Evolutionary conservation across 805 yeast species (phyloP), one percentile per base, ranked within the genome.

Genomic region (Ogataea dorogensis): DNA sequence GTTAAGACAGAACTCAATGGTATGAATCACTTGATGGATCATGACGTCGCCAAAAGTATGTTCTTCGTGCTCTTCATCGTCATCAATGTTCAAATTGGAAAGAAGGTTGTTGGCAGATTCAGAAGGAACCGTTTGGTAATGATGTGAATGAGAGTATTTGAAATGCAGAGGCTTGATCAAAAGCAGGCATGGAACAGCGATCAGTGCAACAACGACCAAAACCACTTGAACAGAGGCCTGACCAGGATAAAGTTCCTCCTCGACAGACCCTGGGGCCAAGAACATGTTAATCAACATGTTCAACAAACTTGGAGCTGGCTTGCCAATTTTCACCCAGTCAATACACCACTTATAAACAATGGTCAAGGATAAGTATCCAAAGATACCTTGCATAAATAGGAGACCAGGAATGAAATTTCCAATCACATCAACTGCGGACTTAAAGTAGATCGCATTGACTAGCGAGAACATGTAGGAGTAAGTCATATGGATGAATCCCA

Each of bases 201-300:
- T 59, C 37, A 87, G 66, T 0, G 98, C 98, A n/a, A 82, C 63
- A 3, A 81, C 41, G 23, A 93, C 71, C 31, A 93, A 64, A 4
- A 81, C 44, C 10, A 83, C 70, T 64, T 93, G 98, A 12, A 93
- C 72, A 3, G 65, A 56, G 1, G 82, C 73, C 63, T 93, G 98
- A 5, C 95, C 94, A 1, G 73, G 66, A 60, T 82, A 93, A 28
- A 93, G 68, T 33, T 75, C 81, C 45, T 84, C 96, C 22, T 79
- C 91, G 36, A 93, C 76, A 7, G 68, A 74, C 8, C 98, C 98
- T 8, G 98, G 98, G 1, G 96, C 67, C 53, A 93, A 70, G 61
- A 93, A 93, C 98, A 93, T 93, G 53, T 82, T 81, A 54, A 93
- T 93, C 53, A 93, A 73, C 95, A 88, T 93, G 62, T 93, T 93